Evolutionary conservation across 352 stramenopile species (phyloP), one percentile per base, ranked within the genome.

Genomic region (Phytopythium cucurbitacearum): DNA sequence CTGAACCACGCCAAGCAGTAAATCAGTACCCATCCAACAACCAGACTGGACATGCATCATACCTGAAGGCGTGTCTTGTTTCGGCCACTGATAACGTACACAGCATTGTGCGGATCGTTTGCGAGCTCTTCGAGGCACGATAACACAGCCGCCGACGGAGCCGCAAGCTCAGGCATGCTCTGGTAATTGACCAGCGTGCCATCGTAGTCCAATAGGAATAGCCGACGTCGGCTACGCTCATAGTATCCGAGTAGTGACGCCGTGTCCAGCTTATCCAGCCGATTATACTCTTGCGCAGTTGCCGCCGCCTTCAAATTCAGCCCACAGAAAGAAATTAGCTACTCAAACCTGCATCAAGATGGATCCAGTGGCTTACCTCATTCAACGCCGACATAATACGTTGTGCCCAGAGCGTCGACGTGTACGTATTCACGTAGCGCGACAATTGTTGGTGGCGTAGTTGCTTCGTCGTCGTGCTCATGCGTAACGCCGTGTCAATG

Each of bases 381-480:
- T 88, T 85, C 41, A 96, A 54, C 5, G 85, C 86, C 8, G 69
- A 87, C 70, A 96, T 91, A 49, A 94, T 92, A 32, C 84, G 80
- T 59, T 86, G 79, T 1, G 78, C 83, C 86, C 86, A 96, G 8
- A 96, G 56, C 32, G 78, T 85, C 48, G 82, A 93, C 28, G 86
- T 96, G 73, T 96, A 96, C 57, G 85, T 91, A 62, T 91, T 91
- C 15, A 96, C 87, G 59, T 95, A 95, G 15, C 87, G 73, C 21
- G 80, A 87, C 13, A 94, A 62, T 51, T 91, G 78, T 46, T 95
- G 83, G 56, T 95, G 85, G 15, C 85, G 80, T 57, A 96, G 91
- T 40, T 80, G 79, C 64, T 94, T 94, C 6, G 81, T 91, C 21
- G 80, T 93, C n/a, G 71, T 83, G 51, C 73, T 89, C 85, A 96